These are phyloP conservation scores for Trametes maxima DNA, from an alignment of 768 basidiomycete genomes.

Conservation along the genomic window DNA sequence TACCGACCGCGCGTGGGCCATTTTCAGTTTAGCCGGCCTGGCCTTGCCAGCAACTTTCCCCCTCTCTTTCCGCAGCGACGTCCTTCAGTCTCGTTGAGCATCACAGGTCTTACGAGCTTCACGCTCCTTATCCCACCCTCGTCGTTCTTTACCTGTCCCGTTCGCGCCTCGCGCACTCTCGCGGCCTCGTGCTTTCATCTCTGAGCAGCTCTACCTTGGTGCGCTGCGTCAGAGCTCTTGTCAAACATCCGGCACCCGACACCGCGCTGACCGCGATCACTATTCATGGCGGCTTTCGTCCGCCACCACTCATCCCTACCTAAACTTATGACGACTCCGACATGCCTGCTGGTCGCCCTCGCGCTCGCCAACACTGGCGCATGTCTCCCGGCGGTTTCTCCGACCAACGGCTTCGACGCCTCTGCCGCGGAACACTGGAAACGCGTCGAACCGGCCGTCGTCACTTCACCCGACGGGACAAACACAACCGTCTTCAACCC, in stretches of 20 bases:
- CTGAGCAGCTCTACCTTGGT: neutral
- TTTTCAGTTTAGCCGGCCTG: conserved; percentile 8
- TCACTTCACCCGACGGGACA: conserved; percentile 37
- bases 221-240: conserved; percentile 1
- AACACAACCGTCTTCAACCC: conserved; percentile 47
- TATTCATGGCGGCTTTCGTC: conserved; percentile 23
- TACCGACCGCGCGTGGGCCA: neutral
- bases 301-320: conserved; percentile 11
- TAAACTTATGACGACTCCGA: conserved; percentile 10
- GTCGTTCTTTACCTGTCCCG: conserved; percentile 20
- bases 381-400: conserved; percentile 11
- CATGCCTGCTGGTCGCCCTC: conserved; percentile 20
- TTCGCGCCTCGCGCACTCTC: neutral
- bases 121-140: conserved; percentile 18
- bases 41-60: conserved; percentile 5
- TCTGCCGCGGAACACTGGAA: neutral
- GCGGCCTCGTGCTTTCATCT: neutral
- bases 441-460: conserved; percentile 16
- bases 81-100: neutral
- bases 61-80: neutral
- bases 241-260: conserved; percentile 1
- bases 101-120: neutral
- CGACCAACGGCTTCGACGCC: neutral
- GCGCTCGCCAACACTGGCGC: conserved; percentile 6
- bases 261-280: conserved; percentile 7